Evolutionary conservation across 441 rosid species (phyloP), one percentile per base, ranked within the genome.

Genomic region (California macrophylla): DNA sequence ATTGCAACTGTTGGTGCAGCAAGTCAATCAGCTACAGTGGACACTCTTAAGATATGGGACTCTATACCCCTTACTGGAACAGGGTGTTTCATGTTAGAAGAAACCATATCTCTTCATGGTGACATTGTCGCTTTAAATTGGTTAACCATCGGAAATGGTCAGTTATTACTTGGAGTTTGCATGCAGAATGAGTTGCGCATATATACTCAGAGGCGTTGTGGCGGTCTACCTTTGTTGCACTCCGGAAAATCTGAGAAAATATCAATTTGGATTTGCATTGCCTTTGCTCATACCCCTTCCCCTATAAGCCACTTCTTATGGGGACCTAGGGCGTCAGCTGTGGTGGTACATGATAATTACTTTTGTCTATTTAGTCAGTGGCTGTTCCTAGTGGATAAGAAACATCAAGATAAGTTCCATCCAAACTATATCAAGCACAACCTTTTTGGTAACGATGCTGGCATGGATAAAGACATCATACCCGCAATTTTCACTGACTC

Each of bases 111-210:
- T 66, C 69, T 91, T 64, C 83, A 83, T 71, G 76, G 75, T 71
- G 83, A 79, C 25, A 74, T 86, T 63, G 76, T 87, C 79, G 79
- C 83, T 76, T 75, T 94, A 73, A 84, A 82, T 75, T 91, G 99
- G 99, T 73, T 86, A 76, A 32, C 85, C 74, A 66, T 86, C 74
- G 92, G 86, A 8, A 87, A 82, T 69, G 94, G 90, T 76, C 93
- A 87, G 72, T 80, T 80, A 38, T 54, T 90, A 47, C 91, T 94
- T 81, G 94, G 91, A 67, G 86, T 90, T 72, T 91, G 97, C 89
- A 71, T 80, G 76, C 81, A 73, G 74, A 85, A 90, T 74, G 86
- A 86, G 81, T 72, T 94, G 79, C 88, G 64, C 76, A 52, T 94
- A 38, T 91, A 91, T 83, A 86, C 86, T 75, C 89, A 86, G 70